Conservation (phyloP, 225 moss, liverwort and hornwort genomes). For the Rhytidiadelphus loreus region DNA sequence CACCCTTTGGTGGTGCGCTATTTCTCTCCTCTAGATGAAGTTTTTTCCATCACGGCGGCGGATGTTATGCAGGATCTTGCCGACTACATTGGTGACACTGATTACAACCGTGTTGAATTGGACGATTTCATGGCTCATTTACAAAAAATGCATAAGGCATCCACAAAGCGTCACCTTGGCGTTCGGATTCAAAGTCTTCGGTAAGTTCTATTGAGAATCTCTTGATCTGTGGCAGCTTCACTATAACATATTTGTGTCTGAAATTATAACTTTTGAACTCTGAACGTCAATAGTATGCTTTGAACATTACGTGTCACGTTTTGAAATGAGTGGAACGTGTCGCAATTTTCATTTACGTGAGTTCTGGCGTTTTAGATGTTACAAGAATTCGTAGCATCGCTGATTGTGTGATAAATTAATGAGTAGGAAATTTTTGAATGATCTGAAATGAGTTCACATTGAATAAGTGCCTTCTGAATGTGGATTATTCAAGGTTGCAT, state of each 20-base stretch:
- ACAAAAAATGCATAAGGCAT: constrained; percentile 39
- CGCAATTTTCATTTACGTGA: not conserved
- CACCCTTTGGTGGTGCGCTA: constrained; percentile 73
- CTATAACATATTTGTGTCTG: not conserved
- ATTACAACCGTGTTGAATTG: constrained; percentile 44
- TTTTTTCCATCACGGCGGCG: constrained; percentile 55
- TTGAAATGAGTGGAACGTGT: not conserved
- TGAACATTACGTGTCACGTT: not conserved
- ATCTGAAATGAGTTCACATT: not conserved
- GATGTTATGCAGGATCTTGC: constrained; percentile 71
- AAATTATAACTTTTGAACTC: not conserved
- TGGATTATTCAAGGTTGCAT: constrained; percentile 41
- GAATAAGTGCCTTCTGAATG: not conserved
- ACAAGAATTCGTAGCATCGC: not conserved
- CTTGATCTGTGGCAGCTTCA: not conserved
- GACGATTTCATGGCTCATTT: constrained; percentile 61
- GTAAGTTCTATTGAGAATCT: constrained; percentile 10
- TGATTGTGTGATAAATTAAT: not conserved
- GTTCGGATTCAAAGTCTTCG: constrained; percentile 78
- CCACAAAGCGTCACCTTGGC: constrained; percentile 65
- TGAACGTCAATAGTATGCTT: not conserved
- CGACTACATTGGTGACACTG: constrained; percentile 36
- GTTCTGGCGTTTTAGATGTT: not conserved
- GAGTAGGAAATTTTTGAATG: not conserved
- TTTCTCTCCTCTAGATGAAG: constrained; percentile 56